phyloP scores from a whole-genome alignment of 1,284 basidiomycete species.

The Abortiporus biennis region DNA sequence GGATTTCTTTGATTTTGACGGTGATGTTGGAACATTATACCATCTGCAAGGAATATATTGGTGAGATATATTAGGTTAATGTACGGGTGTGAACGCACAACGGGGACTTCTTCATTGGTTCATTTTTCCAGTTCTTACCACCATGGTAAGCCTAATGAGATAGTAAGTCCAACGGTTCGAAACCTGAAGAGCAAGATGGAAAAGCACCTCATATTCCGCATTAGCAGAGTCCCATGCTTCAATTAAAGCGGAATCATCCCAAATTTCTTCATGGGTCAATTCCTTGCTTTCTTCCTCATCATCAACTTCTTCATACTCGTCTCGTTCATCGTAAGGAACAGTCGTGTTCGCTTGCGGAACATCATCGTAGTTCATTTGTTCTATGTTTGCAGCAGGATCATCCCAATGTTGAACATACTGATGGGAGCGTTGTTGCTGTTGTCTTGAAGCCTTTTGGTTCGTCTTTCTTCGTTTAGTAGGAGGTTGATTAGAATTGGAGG shows the following conservation, averaged over 20 bases:
- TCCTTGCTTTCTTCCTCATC: constrained; percentile 49
- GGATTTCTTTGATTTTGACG: constrained; percentile 19
- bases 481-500: constrained; percentile 12
- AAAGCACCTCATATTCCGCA: constrained; percentile 64
- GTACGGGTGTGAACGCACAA: constrained; percentile 40
- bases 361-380: constrained; percentile 29
- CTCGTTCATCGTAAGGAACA: constrained; percentile 14
- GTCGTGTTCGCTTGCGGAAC: constrained; percentile 12
- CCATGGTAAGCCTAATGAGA: background rate
- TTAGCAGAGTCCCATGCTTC: constrained; percentile 76
- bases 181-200: background rate
- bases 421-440: constrained; percentile 11
- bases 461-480: constrained; percentile 25
- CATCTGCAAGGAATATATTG: constrained; percentile 39
- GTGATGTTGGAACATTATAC: constrained; percentile 63
- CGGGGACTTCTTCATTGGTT: constrained; percentile 61
- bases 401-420: constrained; percentile 36
- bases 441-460: constrained; percentile 11
- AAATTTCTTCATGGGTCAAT: constrained; percentile 67
- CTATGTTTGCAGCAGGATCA: constrained; percentile 29
- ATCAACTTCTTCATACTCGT: constrained; percentile 10
- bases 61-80: constrained; percentile 2
- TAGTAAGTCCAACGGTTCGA: background rate
- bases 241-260: constrained; percentile 78
- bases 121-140: constrained; percentile 64